Percentiles rank a stretch among this genome's conserved stretches.
These are phyloP conservation scores for Spathaspora sp. DNA, from an alignment of 1,139 yeast genomes.

Conservation along the genomic window DNA sequence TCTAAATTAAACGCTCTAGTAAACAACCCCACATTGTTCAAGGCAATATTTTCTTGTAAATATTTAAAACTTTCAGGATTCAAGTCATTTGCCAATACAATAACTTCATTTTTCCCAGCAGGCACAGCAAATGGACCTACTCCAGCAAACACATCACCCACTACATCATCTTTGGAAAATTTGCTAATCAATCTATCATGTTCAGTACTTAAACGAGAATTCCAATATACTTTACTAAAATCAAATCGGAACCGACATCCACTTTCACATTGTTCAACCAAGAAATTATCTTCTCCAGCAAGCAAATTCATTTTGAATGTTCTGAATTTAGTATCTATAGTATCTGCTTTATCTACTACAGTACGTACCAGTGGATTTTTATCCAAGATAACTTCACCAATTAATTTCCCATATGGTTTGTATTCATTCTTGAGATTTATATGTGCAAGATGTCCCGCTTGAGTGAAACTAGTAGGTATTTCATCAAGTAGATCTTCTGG, in stretches of 20 bases:
- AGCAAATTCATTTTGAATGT: conserved; percentile 92
- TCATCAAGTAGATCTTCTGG: conserved; percentile 73
- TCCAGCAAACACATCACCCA: conserved; percentile 97
- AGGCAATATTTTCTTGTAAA: conserved; percentile 59
- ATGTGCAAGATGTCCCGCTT: conserved; percentile 96
- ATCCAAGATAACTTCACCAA: conserved; percentile 89
- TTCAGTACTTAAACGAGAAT: conserved; percentile 90
- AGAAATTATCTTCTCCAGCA: conserved; percentile 74
- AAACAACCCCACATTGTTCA: conserved; percentile 62
- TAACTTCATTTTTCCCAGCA: conserved; percentile 78
- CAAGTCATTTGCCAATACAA: conserved; percentile 89
- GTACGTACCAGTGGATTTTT: conserved; percentile 78
- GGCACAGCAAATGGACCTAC: conserved; percentile 99
- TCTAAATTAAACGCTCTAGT: conserved; percentile 72
- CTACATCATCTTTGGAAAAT: conserved; percentile 67
- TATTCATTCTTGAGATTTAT: conserved; percentile 81
- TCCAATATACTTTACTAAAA: conserved; percentile 95
- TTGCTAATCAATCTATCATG: conserved; percentile 73
- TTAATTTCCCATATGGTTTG: conserved; percentile 75
- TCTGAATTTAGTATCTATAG: conserved; percentile 84
- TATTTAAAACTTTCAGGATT: conserved; percentile 84
- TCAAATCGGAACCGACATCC: conserved; percentile 86
- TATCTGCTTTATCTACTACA: conserved; percentile 90
- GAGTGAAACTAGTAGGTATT: conserved; percentile 87
- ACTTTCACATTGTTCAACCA: conserved; percentile 86